Percentiles rank a stretch among this genome's conserved stretches.
These are phyloP conservation scores for Chamaecrista fasciculata DNA, from an alignment of 306 rosid species.

Conservation along the genomic window DNA sequence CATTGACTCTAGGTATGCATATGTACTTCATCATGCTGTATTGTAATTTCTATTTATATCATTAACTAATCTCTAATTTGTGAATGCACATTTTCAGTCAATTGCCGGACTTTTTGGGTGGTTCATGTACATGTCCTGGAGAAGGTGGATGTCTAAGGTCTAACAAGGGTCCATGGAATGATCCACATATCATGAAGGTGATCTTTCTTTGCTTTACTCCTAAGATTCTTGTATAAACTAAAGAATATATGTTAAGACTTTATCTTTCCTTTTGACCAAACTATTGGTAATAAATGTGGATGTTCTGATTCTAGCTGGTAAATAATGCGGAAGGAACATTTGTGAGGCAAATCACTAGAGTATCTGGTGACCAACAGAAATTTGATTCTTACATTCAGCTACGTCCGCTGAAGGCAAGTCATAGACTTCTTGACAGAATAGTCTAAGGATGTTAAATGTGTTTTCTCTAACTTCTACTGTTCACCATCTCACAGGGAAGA, in stretches of 20 bases:
- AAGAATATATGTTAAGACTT: slow-evolving; percentile 22
- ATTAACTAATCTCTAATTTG: slow-evolving; percentile 24
- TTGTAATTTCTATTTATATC: slow-evolving; percentile 15
- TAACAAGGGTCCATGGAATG: slow-evolving; percentile 93
- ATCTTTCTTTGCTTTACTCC: slow-evolving; percentile 1
- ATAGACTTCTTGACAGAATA: slow-evolving; percentile 7
- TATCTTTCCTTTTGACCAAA: slow-evolving; percentile 18
- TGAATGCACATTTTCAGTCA: slow-evolving; percentile 57
- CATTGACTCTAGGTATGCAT: slow-evolving; percentile 68
- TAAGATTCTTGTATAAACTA: neutral
- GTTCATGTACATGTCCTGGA: slow-evolving; percentile 71
- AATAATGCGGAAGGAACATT: slow-evolving; percentile 59
- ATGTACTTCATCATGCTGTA: neutral
- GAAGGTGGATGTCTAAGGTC: slow-evolving; percentile 92
- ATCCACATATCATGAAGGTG: slow-evolving; percentile 89
- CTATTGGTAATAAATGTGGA: slow-evolving; percentile 32
- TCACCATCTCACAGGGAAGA: slow-evolving; percentile 51
- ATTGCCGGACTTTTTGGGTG: slow-evolving; percentile 94
- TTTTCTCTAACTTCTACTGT: neutral
- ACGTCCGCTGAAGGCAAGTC: slow-evolving; percentile 60
- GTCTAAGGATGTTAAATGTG: slow-evolving; percentile 13
- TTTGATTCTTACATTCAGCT: slow-evolving; percentile 43
- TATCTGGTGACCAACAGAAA: slow-evolving; percentile 45
- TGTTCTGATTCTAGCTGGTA: slow-evolving; percentile 66
- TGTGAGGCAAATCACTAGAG: slow-evolving; percentile 62